Evolutionary conservation across 2,329 filamentous ascomycete genomes (phyloP).

Genomic region (Xylaria sp.): DNA sequence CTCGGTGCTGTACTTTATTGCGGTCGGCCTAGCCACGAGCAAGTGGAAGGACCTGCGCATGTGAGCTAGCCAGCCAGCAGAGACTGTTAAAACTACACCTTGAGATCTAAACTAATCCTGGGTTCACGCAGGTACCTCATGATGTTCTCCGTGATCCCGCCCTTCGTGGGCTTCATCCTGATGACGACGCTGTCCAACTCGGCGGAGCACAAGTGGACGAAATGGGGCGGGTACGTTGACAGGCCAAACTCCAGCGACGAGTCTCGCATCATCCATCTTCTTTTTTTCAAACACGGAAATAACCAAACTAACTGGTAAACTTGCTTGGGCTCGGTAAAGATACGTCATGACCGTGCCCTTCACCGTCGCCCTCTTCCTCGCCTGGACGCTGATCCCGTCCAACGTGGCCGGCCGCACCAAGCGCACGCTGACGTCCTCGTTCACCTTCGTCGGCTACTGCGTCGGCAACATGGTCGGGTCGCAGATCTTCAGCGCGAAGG

Average conservation of each 20-base stretch:
- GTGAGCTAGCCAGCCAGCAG: slow-evolving; percentile 24
- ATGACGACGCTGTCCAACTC: slow-evolving; percentile 41
- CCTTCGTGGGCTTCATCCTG: slow-evolving; percentile 41
- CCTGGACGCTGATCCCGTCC: slow-evolving; percentile 44
- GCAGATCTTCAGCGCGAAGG: slow-evolving; percentile 48
- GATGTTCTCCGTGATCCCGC: slow-evolving; percentile 40
- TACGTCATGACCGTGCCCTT: slow-evolving; percentile 42
- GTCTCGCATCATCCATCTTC: not conserved
- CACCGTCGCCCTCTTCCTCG: slow-evolving; percentile 38
- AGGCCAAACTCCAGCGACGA: not conserved
- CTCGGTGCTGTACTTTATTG: slow-evolving; percentile 41
- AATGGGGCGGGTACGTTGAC: slow-evolving; percentile 39
- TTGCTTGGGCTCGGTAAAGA: too few species aligned
- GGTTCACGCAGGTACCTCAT: slow-evolving; percentile 39
- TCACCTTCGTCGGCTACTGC: slow-evolving; percentile 51
- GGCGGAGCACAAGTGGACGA: slow-evolving; percentile 40
- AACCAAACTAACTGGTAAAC: too few species aligned
- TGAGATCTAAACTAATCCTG: slow-evolving; percentile 1
- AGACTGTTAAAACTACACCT: not conserved
- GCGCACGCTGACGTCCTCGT: slow-evolving; percentile 47
- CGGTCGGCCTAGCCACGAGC: slow-evolving; percentile 39
- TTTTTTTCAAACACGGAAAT: too few species aligned
- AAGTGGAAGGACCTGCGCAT: slow-evolving; percentile 40
- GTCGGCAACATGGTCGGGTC: slow-evolving; percentile 51
- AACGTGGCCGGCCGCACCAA: slow-evolving; percentile 52